phyloP scores from a whole-genome alignment of 2,329 filamentous ascomycete genomes.

The Ilyonectria robusta region DNA sequence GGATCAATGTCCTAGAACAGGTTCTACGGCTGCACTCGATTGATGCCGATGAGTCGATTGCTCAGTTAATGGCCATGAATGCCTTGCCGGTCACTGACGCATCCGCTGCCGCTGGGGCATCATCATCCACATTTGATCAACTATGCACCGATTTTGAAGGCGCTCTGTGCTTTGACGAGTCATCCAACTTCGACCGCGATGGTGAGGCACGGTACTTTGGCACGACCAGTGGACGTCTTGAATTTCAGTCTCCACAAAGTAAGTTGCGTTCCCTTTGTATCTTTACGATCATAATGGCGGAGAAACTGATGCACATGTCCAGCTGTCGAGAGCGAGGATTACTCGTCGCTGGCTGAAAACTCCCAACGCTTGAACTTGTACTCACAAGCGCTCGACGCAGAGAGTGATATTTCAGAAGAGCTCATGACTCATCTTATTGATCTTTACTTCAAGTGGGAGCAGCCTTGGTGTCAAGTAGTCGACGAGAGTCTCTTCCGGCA shows the following conservation, averaged over 20 bases:
- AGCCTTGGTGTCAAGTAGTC: slow-evolving; percentile 54
- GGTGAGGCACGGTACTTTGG: slow-evolving; percentile 55
- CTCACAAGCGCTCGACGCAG: neutral
- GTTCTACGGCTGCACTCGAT: slow-evolving; percentile 11
- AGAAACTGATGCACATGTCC: too few relatives aligned
- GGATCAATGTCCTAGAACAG: slow-evolving; percentile 5
- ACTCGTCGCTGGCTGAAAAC: too few relatives aligned
- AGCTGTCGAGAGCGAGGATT: too few relatives aligned
- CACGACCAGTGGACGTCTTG: slow-evolving; percentile 53
- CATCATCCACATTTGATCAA: neutral
- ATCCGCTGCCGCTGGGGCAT: neutral
- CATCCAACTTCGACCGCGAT: slow-evolving; percentile 53
- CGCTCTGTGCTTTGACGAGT: slow-evolving; percentile 47
- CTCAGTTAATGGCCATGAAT: neutral
- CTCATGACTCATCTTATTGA: slow-evolving; percentile 42
- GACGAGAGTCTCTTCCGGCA: slow-evolving; percentile 54
- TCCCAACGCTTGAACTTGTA: slow-evolving; percentile 1
- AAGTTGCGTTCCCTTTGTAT: too few relatives aligned
- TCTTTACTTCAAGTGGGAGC: slow-evolving; percentile 55
- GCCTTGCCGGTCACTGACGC: neutral
- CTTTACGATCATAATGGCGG: too few relatives aligned
- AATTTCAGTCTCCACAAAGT: slow-evolving; percentile 37
- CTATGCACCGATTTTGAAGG: slow-evolving; percentile 41
- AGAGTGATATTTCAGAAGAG: slow-evolving; percentile 46
- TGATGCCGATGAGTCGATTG: slow-evolving; percentile 2